phyloP scores from a whole-genome alignment of 805 yeast genomes.

The Starmerella lactis-condensi region DNA sequence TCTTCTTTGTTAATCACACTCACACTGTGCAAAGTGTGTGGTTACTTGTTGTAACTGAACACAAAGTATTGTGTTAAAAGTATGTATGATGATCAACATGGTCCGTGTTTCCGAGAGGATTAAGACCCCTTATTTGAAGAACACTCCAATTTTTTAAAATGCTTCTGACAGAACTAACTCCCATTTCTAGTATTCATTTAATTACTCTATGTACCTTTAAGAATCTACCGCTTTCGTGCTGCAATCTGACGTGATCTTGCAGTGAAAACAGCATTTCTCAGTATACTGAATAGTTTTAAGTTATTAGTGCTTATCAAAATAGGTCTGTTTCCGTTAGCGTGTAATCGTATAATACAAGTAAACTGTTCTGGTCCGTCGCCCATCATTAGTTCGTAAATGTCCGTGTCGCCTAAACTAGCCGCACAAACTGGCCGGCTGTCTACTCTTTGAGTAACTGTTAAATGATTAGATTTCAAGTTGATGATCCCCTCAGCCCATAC shows the following conservation, averaged over 20 bases:
- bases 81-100: slow-evolving; percentile 19
- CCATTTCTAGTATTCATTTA: background rate
- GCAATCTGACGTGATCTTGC: slow-evolving; percentile 14
- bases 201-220: background rate
- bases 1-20: no score
- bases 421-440: no score
- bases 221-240: background rate
- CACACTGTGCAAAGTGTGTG: no score
- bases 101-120: slow-evolving; percentile 26
- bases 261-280: slow-evolving; percentile 19
- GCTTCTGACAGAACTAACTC: slow-evolving; percentile 14
- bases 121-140: slow-evolving; percentile 25
- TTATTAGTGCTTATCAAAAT: slow-evolving; percentile 16
- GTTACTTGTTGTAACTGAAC: background rate
- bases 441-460: no score
- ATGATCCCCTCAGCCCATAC: no score
- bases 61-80: background rate
- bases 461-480: no score
- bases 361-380: slow-evolving; percentile 14
- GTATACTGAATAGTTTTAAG: slow-evolving; percentile 15
- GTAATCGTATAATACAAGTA: slow-evolving; percentile 13
- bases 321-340: slow-evolving; percentile 15
- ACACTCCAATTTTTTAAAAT: slow-evolving; percentile 19
- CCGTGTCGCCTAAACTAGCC: no score
- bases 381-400: slow-evolving; percentile 15